Base-by-base conservation (phyloP, 1,284 basidiomycete genomes). In the Naganishia albida region DNA sequence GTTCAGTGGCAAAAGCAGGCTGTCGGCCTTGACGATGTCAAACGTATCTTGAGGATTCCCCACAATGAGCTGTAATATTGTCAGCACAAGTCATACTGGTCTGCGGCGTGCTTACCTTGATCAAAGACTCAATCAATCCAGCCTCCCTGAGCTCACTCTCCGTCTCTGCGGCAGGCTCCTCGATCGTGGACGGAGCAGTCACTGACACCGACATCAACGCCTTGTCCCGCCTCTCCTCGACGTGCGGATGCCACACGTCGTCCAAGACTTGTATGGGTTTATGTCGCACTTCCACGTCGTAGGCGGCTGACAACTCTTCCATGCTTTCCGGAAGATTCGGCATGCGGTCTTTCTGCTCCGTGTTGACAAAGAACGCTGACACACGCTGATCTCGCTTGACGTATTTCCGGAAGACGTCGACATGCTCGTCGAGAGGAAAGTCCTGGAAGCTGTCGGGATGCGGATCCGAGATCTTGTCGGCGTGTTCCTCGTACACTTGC, bases 361-460 rank as follows among this genome's bases (percentile, higher is more conserved):
- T 23, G 12, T 28, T 20, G 23, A 39, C 28, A 46, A 49, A 46
- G 16, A 42, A 64, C 6, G 53, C 42, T 7, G 51, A 53, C 13
- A 62, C 51, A 7, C 46, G 51, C 15, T 46, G 34, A 40, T 55
- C 57, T 28, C 59, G 53, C 23, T 66, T 66, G 13, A 66, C 65
- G 44, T 55, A 49, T 39, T 66, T 60, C 15, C 65, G 50, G 20
- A 66, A 56, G 6, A 56, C 8, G 34, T 16, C 46, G 12, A 66
- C 48, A 42, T 66, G 43, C n/a, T 43, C 26, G 16, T 55, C n/a
- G 16, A 66, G 23, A 16, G 62, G 59, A 30, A 66, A 66, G 34
- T 66, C 25, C 12, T 66, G 44, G 25, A 51, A 50, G 43, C 46
- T 56, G 7, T 43, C 34, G 20, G 65, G 59, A 50, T 66, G 50